Evolutionary conservation across 345 rosid genomes (phyloP).

Genomic region (Balakata baccata): DNA sequence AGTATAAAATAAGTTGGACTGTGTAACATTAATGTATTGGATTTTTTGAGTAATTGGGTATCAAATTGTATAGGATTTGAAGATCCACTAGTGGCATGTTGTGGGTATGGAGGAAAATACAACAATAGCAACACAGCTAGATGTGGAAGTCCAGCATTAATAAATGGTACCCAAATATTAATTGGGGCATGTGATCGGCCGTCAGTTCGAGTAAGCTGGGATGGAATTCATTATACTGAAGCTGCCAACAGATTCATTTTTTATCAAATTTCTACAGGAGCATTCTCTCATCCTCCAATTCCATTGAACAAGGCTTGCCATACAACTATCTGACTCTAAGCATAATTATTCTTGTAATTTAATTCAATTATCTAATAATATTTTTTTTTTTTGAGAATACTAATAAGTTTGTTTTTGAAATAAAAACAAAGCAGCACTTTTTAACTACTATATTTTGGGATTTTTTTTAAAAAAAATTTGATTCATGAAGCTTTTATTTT

Average conservation of each 20-base stretch:
- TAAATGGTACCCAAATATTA: slow-evolving; percentile 22
- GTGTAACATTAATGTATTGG: no score
- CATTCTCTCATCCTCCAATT: slow-evolving; percentile 28
- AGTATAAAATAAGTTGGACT: no score
- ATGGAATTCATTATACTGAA: slow-evolving; percentile 37
- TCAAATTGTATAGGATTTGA: neutral
- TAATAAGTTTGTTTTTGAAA: no score
- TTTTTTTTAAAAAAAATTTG: no score
- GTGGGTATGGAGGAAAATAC: slow-evolving; percentile 15
- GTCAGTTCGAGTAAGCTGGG: slow-evolving; percentile 11
- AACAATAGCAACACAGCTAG: neutral
- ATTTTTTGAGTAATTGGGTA: no score
- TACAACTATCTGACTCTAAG: neutral
- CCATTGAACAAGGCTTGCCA: slow-evolving; percentile 27
- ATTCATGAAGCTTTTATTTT: no score
- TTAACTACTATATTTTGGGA: no score
- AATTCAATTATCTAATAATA: neutral
- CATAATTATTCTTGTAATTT: neutral
- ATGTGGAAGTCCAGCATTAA: slow-evolving; percentile 22
- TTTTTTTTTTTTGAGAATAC: neutral
- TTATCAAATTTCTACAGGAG: slow-evolving; percentile 30
- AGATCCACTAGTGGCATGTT: slow-evolving; percentile 12
- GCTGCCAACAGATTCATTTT: slow-evolving; percentile 35
- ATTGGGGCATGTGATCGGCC: slow-evolving; percentile 31
- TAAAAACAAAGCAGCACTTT: no score